These are phyloP conservation scores for Vaccinium corymbosum DNA, from an alignment of 148 eudicot species.

Conservation along the genomic window DNA sequence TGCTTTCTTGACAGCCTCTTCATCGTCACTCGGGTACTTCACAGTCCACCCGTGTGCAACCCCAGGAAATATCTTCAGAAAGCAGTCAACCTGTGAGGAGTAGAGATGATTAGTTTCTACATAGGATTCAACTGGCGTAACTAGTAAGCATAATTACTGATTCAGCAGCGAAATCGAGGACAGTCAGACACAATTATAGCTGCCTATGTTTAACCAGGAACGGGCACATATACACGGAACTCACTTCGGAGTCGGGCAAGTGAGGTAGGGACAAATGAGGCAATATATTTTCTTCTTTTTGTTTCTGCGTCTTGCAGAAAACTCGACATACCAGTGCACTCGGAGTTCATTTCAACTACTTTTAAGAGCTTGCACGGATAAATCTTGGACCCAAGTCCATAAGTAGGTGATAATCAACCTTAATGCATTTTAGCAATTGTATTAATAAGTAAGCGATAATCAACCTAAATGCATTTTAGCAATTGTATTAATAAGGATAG, in stretches of 20 bases:
- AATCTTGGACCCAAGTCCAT: too few relatives aligned
- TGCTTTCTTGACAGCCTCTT: slow-evolving; percentile 41
- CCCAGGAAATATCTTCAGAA: slow-evolving; percentile 63
- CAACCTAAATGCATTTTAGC: too few relatives aligned
- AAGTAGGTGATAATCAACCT: too few relatives aligned
- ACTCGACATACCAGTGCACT: background rate
- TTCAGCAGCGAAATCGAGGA: background rate
- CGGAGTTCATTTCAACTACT: background rate
- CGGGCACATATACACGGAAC: background rate
- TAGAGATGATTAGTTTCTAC: background rate
- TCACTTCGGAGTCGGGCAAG: too few relatives aligned
- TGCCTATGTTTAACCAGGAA: background rate
- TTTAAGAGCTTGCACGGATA: background rate
- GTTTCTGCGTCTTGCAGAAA: background rate
- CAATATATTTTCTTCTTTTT: background rate
- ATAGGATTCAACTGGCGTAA: background rate
- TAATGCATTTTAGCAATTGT: too few relatives aligned
- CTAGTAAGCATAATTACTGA: background rate
- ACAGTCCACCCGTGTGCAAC: slow-evolving; percentile 68
- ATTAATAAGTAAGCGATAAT: too few relatives aligned
- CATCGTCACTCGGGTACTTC: slow-evolving; percentile 52
- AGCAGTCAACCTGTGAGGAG: slow-evolving; percentile 43
- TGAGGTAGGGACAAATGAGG: background rate
- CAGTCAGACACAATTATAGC: background rate
- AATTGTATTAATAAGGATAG: background rate